phyloP scores from a whole-genome alignment of 352 stramenopile species.

The Pythium chondricola region DNA sequence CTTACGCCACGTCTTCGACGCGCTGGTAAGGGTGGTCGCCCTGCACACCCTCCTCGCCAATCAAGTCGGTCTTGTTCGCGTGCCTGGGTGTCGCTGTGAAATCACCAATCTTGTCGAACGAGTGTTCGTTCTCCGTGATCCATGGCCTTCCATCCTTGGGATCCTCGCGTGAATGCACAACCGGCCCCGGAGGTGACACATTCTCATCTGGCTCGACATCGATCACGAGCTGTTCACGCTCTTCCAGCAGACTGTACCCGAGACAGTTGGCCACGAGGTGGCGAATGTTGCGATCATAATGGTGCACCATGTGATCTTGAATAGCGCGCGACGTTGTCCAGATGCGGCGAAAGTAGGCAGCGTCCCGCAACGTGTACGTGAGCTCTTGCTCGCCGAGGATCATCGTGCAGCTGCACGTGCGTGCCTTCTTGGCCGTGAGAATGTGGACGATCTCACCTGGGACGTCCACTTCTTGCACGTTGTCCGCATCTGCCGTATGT shows the following conservation, averaged over 20 bases:
- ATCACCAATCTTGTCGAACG: too few species aligned
- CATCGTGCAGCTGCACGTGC: slow-evolving; percentile 56
- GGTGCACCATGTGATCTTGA: slow-evolving; percentile 77
- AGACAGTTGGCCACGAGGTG: slow-evolving; percentile 52
- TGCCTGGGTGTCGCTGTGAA: too few species aligned
- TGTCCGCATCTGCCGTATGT: slow-evolving; percentile 30
- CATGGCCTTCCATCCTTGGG: too few species aligned
- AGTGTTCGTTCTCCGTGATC: too few species aligned
- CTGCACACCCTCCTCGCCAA: too few species aligned
- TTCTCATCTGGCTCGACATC: slow-evolving; percentile 13
- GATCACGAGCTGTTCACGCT: slow-evolving; percentile 10
- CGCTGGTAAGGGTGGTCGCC: too few species aligned
- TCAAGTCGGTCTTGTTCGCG: too few species aligned
- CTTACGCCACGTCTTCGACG: too few species aligned
- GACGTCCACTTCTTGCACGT: slow-evolving; percentile 55
- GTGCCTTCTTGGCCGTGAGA: slow-evolving; percentile 40
- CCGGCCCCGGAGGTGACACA: too few species aligned
- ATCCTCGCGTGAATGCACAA: too few species aligned
- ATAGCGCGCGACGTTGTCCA: slow-evolving; percentile 50
- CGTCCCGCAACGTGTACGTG: slow-evolving; percentile 61
- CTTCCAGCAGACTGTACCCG: slow-evolving; percentile 17
- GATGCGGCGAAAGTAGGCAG: slow-evolving; percentile 64
- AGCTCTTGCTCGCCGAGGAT: slow-evolving; percentile 62
- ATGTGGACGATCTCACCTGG: slow-evolving; percentile 72
- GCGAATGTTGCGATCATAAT: slow-evolving; percentile 72